phyloP scores from a whole-genome alignment of 1,139 yeast genomes.

The Magnusiomyces suaveolens region DNA sequence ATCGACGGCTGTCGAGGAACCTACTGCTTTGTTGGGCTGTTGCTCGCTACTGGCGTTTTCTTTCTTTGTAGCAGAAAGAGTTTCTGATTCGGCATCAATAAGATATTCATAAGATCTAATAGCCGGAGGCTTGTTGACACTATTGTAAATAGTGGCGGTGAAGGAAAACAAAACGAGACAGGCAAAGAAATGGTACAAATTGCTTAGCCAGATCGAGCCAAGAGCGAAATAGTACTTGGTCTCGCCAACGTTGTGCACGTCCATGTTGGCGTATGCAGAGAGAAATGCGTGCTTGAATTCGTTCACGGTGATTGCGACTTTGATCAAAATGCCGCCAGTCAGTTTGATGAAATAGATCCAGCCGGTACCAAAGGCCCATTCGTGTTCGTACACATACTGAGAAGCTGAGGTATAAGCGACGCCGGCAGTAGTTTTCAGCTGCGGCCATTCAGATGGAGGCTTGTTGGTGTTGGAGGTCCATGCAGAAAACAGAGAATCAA shows the following conservation, averaged over 20 bases:
- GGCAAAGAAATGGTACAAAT: slow-evolving; percentile 44
- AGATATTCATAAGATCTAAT: slow-evolving; percentile 11
- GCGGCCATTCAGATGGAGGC: background rate
- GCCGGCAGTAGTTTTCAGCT: background rate
- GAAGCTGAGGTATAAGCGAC: background rate
- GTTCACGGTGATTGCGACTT: background rate
- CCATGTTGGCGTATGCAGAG: background rate
- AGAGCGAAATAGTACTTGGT: slow-evolving; percentile 40
- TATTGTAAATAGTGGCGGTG: slow-evolving; percentile 32
- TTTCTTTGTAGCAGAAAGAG: background rate
- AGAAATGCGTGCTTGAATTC: slow-evolving; percentile 6
- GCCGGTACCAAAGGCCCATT: slow-evolving; percentile 75
- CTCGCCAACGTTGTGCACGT: slow-evolving; percentile 15
- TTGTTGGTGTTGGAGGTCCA: background rate
- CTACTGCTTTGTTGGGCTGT: background rate
- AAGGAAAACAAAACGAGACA: slow-evolving; percentile 43
- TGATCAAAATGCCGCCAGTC: slow-evolving; percentile 9
- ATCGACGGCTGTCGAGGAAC: background rate
- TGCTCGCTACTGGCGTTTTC: background rate
- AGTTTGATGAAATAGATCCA: slow-evolving; percentile 53
- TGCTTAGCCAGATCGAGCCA: slow-evolving; percentile 41
- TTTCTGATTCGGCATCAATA: background rate
- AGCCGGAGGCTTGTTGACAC: slow-evolving; percentile 5
- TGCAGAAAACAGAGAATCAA: background rate
- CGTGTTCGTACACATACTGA: slow-evolving; percentile 59